Evolutionary conservation across 148 eudicot species (phyloP).

Genomic region (Cornus suecica): DNA sequence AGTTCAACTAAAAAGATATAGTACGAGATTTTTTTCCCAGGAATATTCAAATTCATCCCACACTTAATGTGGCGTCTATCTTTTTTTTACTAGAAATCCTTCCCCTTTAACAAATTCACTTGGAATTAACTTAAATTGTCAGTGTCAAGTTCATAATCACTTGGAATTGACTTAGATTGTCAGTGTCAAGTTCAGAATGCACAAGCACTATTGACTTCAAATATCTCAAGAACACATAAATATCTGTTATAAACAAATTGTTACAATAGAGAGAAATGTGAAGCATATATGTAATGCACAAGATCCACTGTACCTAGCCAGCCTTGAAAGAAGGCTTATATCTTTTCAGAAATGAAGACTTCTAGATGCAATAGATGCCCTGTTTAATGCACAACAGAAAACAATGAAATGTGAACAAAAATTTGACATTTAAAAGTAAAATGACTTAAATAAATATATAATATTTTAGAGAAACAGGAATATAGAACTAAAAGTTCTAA

Average conservation of each 20-base stretch:
- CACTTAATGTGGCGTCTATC: no score
- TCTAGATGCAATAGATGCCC: constrained; percentile 58
- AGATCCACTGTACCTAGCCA: constrained; percentile 12
- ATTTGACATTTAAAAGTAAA: not conserved
- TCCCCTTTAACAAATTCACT: no score
- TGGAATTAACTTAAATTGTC: no score
- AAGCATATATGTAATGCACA: not conserved
- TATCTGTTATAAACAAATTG: not conserved
- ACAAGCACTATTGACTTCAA: not conserved
- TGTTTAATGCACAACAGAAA: constrained; percentile 17
- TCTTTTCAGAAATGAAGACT: constrained; percentile 28
- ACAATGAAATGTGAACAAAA: constrained; percentile 4
- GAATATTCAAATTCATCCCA: no score
- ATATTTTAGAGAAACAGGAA: not conserved
- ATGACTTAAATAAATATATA: not conserved
- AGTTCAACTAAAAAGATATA: no score
- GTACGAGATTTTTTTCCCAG: no score
- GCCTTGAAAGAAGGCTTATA: constrained; percentile 5
- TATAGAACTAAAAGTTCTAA: constrained; percentile 23
- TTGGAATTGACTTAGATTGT: no score
- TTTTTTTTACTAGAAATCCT: no score
- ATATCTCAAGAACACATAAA: not conserved
- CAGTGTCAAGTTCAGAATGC: not conserved
- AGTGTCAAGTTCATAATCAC: no score
- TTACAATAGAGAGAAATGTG: not conserved